Evolutionary conservation across 2,329 filamentous ascomycete genomes (phyloP).

Genomic region (Pseudogymnoascus sp.): DNA sequence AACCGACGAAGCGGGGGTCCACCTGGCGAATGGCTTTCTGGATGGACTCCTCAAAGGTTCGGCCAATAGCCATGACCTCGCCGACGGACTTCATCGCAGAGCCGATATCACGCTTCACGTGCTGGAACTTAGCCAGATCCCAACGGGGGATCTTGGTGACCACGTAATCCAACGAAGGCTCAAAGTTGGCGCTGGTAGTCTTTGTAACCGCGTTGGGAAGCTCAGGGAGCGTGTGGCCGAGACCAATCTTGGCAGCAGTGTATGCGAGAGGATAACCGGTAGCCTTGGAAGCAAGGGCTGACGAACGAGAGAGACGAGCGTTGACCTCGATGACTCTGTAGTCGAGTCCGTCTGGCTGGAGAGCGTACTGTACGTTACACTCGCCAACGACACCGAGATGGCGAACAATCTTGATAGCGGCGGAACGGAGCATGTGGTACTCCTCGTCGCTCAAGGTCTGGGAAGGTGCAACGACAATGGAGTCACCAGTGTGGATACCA

Average conservation of each 20-base stretch:
- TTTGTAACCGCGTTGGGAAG: slow-evolving; percentile 97
- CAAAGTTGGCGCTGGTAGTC: slow-evolving; percentile 97
- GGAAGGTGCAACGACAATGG: slow-evolving; percentile 93
- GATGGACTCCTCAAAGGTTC: slow-evolving; percentile 97
- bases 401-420: slow-evolving; percentile 95
- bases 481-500: slow-evolving; percentile 96
- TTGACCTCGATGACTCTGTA: slow-evolving; percentile 99
- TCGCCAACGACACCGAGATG: slow-evolving; percentile 96
- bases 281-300: slow-evolving; percentile 92
- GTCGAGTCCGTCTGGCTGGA: slow-evolving; percentile 93
- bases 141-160: slow-evolving; percentile 98
- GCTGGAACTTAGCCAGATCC: slow-evolving; percentile 98
- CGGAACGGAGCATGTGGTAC: slow-evolving; percentile 97
- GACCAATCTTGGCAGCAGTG: slow-evolving; percentile 94
- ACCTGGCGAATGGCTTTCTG: slow-evolving; percentile 98
- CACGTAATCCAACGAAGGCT: slow-evolving; percentile 93
- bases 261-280: slow-evolving; percentile 96
- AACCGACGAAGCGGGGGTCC: slow-evolving; percentile 82
- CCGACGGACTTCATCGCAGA: slow-evolving; percentile 99
- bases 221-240: slow-evolving; percentile 90
- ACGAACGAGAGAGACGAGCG: slow-evolving; percentile 94
- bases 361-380: slow-evolving; percentile 96
- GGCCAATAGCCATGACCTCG: slow-evolving; percentile 98
- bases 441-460: slow-evolving; percentile 97
- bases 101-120: slow-evolving; percentile 94